Percentiles rank a stretch among this genome's conserved stretches.
These are phyloP conservation scores for Lichtheimia ramosa DNA, from an alignment of 371 early-diverging fungal genomes.

Conservation along the genomic window DNA sequence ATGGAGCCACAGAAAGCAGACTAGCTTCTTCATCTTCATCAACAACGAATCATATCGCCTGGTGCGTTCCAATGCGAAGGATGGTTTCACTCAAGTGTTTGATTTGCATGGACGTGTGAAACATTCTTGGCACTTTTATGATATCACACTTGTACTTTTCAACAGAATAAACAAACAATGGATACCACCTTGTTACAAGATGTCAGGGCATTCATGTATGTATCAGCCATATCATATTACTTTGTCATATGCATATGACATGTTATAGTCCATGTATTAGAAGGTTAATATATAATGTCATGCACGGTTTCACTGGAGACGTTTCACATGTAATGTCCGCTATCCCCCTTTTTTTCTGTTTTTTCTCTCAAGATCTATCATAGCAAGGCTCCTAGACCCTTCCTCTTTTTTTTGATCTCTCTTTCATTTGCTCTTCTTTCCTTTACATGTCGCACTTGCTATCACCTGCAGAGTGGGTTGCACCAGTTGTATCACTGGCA, in stretches of 20 bases:
- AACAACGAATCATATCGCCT: no score
- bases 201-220: no score
- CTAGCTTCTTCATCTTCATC: not conserved
- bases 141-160: no score
- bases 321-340: conserved; percentile 9
- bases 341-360: conserved; percentile 1
- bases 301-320: not conserved
- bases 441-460: conserved; percentile 19
- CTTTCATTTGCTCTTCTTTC: not conserved
- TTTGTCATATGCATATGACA: no score
- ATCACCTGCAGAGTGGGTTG: conserved; percentile 47
- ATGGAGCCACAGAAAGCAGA: conserved; percentile 20
- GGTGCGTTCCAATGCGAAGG: not conserved
- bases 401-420: conserved; percentile 3
- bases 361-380: not conserved
- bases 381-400: conserved; percentile 1
- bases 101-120: not conserved
- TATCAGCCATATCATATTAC: no score
- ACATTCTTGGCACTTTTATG: no score
- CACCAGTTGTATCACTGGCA: conserved; percentile 37
- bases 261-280: no score
- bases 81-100: not conserved
- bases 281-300: not conserved
- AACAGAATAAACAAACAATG: no score
- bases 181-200: no score